Evolutionary conservation across 2,329 filamentous ascomycete species (phyloP).

Genomic region (Stagonosporopsis vannaccii): DNA sequence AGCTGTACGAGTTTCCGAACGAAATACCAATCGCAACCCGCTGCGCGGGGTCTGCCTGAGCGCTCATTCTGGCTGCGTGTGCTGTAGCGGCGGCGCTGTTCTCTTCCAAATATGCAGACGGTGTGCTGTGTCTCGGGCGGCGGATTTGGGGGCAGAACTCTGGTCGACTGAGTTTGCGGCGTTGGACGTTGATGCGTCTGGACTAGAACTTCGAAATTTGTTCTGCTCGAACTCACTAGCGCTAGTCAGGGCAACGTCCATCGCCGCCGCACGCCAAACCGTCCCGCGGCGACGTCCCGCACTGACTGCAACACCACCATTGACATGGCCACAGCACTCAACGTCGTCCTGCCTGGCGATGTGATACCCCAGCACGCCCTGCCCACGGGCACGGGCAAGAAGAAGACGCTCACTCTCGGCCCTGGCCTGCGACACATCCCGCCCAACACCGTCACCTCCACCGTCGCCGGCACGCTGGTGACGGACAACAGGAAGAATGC

Average conservation of each 20-base stretch:
- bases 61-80: conserved; percentile 53
- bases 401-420: conserved; percentile 76
- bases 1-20: conserved; percentile 98
- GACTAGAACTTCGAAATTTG: conserved; percentile 6
- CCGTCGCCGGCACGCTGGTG: conserved; percentile 71
- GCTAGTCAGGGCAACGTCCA: not conserved
- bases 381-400: conserved; percentile 69
- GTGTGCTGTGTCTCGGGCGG: not conserved
- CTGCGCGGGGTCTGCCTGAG: conserved; percentile 59
- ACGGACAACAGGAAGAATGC: conserved; percentile 77
- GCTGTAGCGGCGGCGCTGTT: conserved; percentile 1
- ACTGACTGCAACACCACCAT: not conserved
- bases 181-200: not conserved
- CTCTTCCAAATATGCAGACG: not conserved
- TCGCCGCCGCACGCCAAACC: not conserved
- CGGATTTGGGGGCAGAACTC: conserved; percentile 1
- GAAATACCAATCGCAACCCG: conserved; percentile 88
- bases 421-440: conserved; percentile 84
- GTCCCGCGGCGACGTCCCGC: conserved; percentile 9
- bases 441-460: conserved; percentile 74
- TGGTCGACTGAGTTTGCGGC: conserved; percentile 8
- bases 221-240: conserved; percentile 2
- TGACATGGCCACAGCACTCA: conserved; percentile 62
- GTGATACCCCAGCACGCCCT: conserved; percentile 70
- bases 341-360: conserved; percentile 86